Evolutionary conservation across 129 eudicot genomes (phyloP), one percentile per base, ranked within the genome.

Genomic region (Arctium minus): DNA sequence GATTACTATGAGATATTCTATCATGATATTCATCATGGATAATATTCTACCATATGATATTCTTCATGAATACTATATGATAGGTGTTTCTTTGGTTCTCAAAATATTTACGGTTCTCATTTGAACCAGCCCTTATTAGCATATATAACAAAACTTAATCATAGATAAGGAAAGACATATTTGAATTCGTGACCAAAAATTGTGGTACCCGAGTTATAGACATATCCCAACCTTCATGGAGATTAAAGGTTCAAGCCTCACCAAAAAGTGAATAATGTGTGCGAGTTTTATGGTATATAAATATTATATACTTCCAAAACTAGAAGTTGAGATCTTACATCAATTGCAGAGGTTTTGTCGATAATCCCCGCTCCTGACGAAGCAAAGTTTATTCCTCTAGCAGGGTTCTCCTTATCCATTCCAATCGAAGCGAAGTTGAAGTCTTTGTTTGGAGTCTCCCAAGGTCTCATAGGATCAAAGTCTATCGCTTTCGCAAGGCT

Each of bases 301-400:
- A 53, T 15, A 15, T 15, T 17, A 53, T 53, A 53, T 15, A 17
- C 29, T 17, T 56, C 8, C 0, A 56, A n/a, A 56, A 56, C 8
- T 13, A 2, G 8, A 46, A 10, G 2, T 46, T 4, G 53, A 69
- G 70, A 83, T 50, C 75, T 17, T 79, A 84, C 83, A 29, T 78
- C 79, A 5, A 84, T 6, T 9, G 80, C 75, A 6, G 50, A 60
- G 22, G 80, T 84, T 37, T 35, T 44, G 65, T 84, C 79, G 13
- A 84, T 77, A 33, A 84, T 62, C 6, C 70, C 83, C 22, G 79
- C 13, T 72, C 87, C 87, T 0, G 83, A 40, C 0, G 87, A 84
- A 39, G 83, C 83, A 8, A 84, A 84, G 75, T 84, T 84, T 60
- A 84, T 11, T 40, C 87, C 87, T 40, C 65, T n/a, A 0, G 70